Evolutionary conservation across 306 rosid genomes (phyloP), one percentile per base, ranked within the genome.

Genomic region (Fragaria nilgerrensis): DNA sequence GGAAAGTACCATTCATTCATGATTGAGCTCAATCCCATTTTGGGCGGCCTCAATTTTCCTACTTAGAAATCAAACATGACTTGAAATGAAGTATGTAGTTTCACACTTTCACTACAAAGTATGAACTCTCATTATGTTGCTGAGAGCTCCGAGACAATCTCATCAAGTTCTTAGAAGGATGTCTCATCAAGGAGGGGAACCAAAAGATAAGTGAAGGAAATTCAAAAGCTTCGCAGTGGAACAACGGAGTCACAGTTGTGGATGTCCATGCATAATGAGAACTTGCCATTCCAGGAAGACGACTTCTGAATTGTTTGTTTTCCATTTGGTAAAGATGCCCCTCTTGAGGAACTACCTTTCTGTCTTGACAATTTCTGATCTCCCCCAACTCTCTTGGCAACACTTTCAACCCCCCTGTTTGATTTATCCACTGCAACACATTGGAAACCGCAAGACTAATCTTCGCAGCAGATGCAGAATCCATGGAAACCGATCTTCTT

Each of bases 401-500:
- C 74, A 73, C 27, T 20, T 48, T 20, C 76, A 69, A n/a, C 15
- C 12, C 53, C 55, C 7, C 7, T 23, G 12, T 61, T 73, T 22
- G 63, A 15, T 53, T 58, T 82, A 20, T 32, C 87, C 8, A 12
- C 56, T 11, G 81, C 71, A 15, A 73, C 22, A 66, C 17, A 61
- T 37, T 74, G 13, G 82, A 81, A 47, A 80, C 25, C 48, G 78
- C 70, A 53, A 69, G 69, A 78, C 69, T 77, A 75, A 87, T 87
- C 80, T 80, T 67, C 49, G 75, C 85, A 77, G 79, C 88, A 13
- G 87, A 87, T 13, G 77, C 53, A 29, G 85, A 86, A 81, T 90
- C 96, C 81, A 91, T 20, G 22, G 98, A 93, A 71, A 87, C 79
- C 0, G 98, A 93, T 81, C 97, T 87, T 63, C 87, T 79, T 58